Evolutionary conservation across 106 monocot species (phyloP).

Genomic region (Triglochin maritima): DNA sequence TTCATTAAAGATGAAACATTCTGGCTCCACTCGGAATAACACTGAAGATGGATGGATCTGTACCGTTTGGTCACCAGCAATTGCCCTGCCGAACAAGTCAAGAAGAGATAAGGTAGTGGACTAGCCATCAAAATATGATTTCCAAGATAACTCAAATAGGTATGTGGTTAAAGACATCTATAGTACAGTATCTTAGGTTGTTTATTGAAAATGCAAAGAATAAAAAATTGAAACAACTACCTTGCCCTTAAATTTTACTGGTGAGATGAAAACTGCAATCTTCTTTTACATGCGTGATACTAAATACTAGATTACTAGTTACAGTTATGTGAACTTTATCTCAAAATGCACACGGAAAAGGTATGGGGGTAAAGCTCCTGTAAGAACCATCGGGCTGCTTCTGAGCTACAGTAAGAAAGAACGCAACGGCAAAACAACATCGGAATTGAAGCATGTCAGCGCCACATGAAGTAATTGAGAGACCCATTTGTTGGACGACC

Average conservation of each 20-base stretch:
- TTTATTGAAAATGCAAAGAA: no score
- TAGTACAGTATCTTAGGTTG: no score
- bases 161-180: no score
- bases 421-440: constrained; percentile 76
- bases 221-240: no score
- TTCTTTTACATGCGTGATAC: no score
- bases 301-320: no score
- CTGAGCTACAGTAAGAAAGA: constrained; percentile 88
- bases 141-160: no score
- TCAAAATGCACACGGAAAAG: no score
- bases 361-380: constrained; percentile 28
- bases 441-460: constrained; percentile 79
- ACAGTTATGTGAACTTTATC: no score
- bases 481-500: constrained; percentile 63
- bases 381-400: constrained; percentile 86
- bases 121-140: background rate
- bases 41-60: constrained; percentile 95
- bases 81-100: constrained; percentile 34
- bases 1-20: constrained; percentile 84
- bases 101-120: background rate
- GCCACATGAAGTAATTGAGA: constrained; percentile 59
- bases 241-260: no score
- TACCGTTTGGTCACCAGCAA: constrained; percentile 52
- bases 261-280: no score
- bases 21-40: constrained; percentile 48